A percentile compares a stretch with the other conserved stretches of the same genome.
phyloP scores from a whole-genome alignment of 768 basidiomycete species.

The Panaeolus papilionaceus region DNA sequence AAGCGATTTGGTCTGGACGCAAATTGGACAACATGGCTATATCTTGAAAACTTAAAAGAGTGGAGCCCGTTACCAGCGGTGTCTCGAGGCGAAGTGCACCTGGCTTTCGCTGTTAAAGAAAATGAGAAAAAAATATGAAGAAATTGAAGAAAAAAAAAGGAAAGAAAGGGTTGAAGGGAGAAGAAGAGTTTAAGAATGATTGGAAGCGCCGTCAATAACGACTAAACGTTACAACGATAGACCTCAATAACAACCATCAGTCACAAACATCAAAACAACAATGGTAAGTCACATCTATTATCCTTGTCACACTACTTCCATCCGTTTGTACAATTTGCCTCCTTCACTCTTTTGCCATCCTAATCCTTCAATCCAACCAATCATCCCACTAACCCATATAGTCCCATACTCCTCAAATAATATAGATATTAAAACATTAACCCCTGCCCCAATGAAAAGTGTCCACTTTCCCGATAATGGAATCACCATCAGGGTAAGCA shows the following conservation, averaged over 20 bases:
- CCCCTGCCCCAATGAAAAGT: constrained; percentile 67
- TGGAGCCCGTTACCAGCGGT: constrained; percentile 60
- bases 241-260: constrained; percentile 24
- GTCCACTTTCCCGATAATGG: constrained; percentile 71
- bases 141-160: constrained; percentile 1
- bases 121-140: background rate
- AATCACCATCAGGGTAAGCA: constrained; percentile 81
- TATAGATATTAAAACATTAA: constrained; percentile 76
- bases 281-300: constrained; percentile 12
- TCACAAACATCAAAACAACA: constrained; percentile 8
- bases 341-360: constrained; percentile 47
- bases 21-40: constrained; percentile 46
- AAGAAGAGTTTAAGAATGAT: constrained; percentile 41
- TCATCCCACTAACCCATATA: constrained; percentile 56
- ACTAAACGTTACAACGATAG: constrained; percentile 27
- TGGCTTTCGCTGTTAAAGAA: constrained; percentile 28
- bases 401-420: constrained; percentile 81
- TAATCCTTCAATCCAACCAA: constrained; percentile 53
- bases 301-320: constrained; percentile 68
- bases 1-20: constrained; percentile 36
- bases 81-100: constrained; percentile 43
- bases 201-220: constrained; percentile 47
- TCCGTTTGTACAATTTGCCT: constrained; percentile 86
- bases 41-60: constrained; percentile 34
- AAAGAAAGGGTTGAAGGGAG: constrained; percentile 19